Evolutionary conservation across 257 asterid genomes (phyloP), one percentile per base, ranked within the genome.

Genomic region (Gentiana macrophylla): DNA sequence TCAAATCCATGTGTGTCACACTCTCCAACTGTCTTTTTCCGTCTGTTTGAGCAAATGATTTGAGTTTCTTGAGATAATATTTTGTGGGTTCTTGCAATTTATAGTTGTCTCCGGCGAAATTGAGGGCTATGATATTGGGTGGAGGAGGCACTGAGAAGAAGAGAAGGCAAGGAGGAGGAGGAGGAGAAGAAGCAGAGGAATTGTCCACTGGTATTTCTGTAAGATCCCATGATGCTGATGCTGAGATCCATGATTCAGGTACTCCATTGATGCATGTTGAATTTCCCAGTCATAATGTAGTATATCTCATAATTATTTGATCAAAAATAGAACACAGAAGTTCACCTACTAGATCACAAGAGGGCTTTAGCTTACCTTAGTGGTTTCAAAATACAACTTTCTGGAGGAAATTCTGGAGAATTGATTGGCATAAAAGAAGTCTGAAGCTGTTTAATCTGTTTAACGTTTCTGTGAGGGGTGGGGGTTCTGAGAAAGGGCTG

Each of bases 241-340:
- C 69, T 44, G 72, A 68, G 78, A 61, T 68, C 72, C 61, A 61
- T 50, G 72, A 68, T 37, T 73, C 67, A 8, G 79, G 75, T 73
- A 49, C 36, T 53, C 32, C 35, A 51, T 5, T 45, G 62, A 47
- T 15, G 8, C 51, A 50, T 58, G 35, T 54, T 50, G 49, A 5
- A 24, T 24, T 24, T 24, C 24, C 24, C 24, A 24, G 24, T 24
- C 24, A 24, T 24, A 24, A 24, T 24, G 24, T 24, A 24, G 24
- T 24, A 24, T 24, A 24, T 24, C 24, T 24, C 24, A 24, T 24
- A 24, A 24, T 24, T 24, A 24, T 24, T 24, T 24, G 24, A 24
- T 24, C 24, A 24, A 24, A 24, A 24, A 24, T 24, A 1, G 0
- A 24, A 24, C 24, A 24, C 24, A 24, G 24, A 24, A 24, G 24